A percentile compares a stretch with the other conserved stretches of the same genome.
Conservation (phyloP, 768 basidiomycete species). For the Flagelloscypha sp. region DNA sequence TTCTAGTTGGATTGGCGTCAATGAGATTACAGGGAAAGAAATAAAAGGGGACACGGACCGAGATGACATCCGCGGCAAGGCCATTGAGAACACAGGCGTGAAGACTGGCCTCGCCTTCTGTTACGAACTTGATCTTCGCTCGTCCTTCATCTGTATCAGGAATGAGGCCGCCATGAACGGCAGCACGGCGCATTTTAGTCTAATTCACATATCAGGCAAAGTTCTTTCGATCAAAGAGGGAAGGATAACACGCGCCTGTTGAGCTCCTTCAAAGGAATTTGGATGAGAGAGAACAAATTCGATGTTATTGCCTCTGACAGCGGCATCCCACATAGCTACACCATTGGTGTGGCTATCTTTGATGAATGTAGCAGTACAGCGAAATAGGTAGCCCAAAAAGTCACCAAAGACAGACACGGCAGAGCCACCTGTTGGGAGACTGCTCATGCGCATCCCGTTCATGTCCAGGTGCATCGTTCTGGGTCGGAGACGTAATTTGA, state of each 20-base stretch:
- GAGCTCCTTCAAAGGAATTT: slow-evolving; percentile 77
- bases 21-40: background rate
- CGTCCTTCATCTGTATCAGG: slow-evolving; percentile 68
- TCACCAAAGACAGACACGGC: slow-evolving; percentile 75
- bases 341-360: slow-evolving; percentile 80
- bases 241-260: too few species aligned
- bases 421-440: slow-evolving; percentile 56
- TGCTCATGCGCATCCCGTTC: slow-evolving; percentile 74
- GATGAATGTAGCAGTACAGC: slow-evolving; percentile 69
- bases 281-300: slow-evolving; percentile 75
- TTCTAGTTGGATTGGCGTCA: slow-evolving; percentile 32
- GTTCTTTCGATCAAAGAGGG: too few species aligned
- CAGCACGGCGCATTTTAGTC: slow-evolving; percentile 70
- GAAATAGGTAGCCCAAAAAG: slow-evolving; percentile 67
- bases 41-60: slow-evolving; percentile 31
- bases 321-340: slow-evolving; percentile 52
- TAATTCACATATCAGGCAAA: too few species aligned
- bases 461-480: slow-evolving; percentile 73
- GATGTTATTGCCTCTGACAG: slow-evolving; percentile 58
- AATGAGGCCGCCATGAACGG: slow-evolving; percentile 63
- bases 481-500: slow-evolving; percentile 74
- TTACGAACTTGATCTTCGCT: slow-evolving; percentile 70
- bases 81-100: slow-evolving; percentile 76
- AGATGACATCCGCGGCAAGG: slow-evolving; percentile 68
- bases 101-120: slow-evolving; percentile 77